These are phyloP conservation scores for Leccinum griseonigrum DNA, from an alignment of 1,284 basidiomycete genomes.

Conservation along the genomic window DNA sequence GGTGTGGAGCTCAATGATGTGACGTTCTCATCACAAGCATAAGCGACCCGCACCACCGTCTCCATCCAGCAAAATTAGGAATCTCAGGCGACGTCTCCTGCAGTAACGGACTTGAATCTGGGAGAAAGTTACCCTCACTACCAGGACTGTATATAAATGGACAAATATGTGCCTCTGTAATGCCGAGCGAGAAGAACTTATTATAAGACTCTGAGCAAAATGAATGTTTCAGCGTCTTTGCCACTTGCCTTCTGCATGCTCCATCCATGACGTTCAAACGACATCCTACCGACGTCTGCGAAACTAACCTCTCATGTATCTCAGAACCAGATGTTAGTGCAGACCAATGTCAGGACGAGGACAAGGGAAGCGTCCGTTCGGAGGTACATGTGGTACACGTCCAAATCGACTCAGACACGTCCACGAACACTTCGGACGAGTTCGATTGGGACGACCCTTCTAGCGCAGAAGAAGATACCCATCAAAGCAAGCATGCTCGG, in stretches of 20 bases:
- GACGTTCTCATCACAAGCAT: slow-evolving; percentile 5
- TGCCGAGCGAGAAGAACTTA: not conserved
- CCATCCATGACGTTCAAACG: slow-evolving; percentile 19
- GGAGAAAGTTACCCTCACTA: not conserved
- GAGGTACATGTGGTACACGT: slow-evolving; percentile 5
- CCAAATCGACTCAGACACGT: slow-evolving; percentile 48
- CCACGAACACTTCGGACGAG: slow-evolving; percentile 63
- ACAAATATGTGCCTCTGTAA: not conserved
- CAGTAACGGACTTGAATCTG: slow-evolving; percentile 4
- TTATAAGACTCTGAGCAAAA: slow-evolving; percentile 6
- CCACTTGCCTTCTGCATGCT: slow-evolving; percentile 2
- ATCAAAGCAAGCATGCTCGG: slow-evolving; percentile 32
- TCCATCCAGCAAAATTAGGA: not conserved
- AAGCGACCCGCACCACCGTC: slow-evolving; percentile 18
- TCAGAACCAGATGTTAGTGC: not conserved
- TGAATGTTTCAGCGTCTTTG: not conserved
- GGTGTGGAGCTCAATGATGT: slow-evolving; percentile 2
- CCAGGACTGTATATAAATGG: slow-evolving; percentile 6
- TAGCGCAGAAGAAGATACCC: slow-evolving; percentile 12
- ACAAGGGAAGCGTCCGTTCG: slow-evolving; percentile 7
- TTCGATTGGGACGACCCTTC: slow-evolving; percentile 68
- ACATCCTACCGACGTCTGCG: slow-evolving; percentile 2
- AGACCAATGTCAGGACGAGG: slow-evolving; percentile 4
- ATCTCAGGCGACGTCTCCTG: slow-evolving; percentile 16
- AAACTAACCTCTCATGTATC: slow-evolving; percentile 6